Conservation (phyloP, 139 green algal species). For the Mesostigma viride region DNA sequence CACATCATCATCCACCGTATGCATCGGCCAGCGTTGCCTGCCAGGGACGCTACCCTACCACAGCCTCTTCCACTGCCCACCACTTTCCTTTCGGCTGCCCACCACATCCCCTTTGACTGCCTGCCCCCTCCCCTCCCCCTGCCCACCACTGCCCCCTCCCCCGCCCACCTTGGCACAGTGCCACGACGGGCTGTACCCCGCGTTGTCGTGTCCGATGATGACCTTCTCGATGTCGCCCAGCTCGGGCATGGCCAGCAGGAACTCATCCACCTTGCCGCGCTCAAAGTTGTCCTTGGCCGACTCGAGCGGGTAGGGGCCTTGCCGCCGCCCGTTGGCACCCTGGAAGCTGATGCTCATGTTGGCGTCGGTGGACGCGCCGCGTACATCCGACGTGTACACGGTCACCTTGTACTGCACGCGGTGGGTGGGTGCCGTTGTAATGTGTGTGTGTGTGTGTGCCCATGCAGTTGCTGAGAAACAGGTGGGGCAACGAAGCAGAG, state of each 20-base stretch:
- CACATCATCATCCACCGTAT: no score
- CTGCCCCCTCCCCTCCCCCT: no score
- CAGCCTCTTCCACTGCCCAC: no score
- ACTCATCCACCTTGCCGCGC: conserved; percentile 8
- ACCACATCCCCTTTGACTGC: no score
- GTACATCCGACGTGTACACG: conserved; percentile 33
- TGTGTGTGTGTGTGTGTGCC: no score
- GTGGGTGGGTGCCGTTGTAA: no score
- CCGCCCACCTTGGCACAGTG: conserved; percentile 32
- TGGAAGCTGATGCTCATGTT: conserved; percentile 43
- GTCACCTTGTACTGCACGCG: not conserved
- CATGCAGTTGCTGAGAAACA: no score
- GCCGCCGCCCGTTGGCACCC: conserved; percentile 19
- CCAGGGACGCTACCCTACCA: no score
- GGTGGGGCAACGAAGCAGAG: no score
- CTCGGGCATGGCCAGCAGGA: conserved; percentile 16
- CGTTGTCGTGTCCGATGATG: conserved; percentile 30
- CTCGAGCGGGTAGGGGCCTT: not conserved
- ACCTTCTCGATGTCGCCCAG: conserved; percentile 22
- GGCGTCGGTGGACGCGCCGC: conserved; percentile 39
- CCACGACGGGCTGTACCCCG: conserved; percentile 28
- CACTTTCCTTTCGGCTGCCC: no score
- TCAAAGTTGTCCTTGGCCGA: not conserved
- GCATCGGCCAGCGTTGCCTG: no score
- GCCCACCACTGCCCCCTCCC: no score